Evolutionary conservation across 1,284 basidiomycete genomes (phyloP).

Genomic region (Gomphus bonarii): DNA sequence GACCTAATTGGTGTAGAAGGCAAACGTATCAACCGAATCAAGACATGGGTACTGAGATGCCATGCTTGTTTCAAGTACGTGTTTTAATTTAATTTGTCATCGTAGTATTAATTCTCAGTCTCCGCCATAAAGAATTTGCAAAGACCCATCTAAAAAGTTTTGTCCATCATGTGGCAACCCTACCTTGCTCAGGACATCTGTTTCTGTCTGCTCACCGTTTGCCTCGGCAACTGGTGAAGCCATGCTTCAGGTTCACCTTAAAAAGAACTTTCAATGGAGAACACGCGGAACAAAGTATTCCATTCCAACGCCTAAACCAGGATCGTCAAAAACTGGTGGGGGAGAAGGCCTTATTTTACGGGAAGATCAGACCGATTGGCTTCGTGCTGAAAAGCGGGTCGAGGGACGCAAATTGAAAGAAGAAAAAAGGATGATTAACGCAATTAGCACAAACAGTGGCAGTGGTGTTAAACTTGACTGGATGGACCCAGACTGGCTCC

Average conservation of each 20-base stretch:
- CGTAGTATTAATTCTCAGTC: background rate
- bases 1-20: conserved; percentile 89
- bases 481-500: conserved; percentile 96
- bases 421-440: conserved; percentile 63
- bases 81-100: background rate
- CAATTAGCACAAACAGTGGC: conserved; percentile 35
- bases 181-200: conserved; percentile 84
- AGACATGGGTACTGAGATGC: conserved; percentile 94
- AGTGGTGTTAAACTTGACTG: conserved; percentile 55
- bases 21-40: conserved; percentile 82
- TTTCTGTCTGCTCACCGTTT: conserved; percentile 67
- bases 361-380: conserved; percentile 84
- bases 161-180: conserved; percentile 96
- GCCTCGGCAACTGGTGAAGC: conserved; percentile 44
- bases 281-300: conserved; percentile 89
- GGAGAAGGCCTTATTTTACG: conserved; percentile 77
- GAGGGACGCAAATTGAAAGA: conserved; percentile 69
- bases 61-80: conserved; percentile 99
- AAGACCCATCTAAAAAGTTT: conserved; percentile 91
- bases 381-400: conserved; percentile 68
- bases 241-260: conserved; percentile 79
- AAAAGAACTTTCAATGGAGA: conserved; percentile 91
- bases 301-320: conserved; percentile 86
- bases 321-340: conserved; percentile 75
- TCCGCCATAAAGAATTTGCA: conserved; percentile 67